A percentile compares a stretch with the other conserved stretches of the same genome.
These are phyloP conservation scores for Rhododendron ovatum DNA, from an alignment of 148 eudicot species.

Conservation along the genomic window DNA sequence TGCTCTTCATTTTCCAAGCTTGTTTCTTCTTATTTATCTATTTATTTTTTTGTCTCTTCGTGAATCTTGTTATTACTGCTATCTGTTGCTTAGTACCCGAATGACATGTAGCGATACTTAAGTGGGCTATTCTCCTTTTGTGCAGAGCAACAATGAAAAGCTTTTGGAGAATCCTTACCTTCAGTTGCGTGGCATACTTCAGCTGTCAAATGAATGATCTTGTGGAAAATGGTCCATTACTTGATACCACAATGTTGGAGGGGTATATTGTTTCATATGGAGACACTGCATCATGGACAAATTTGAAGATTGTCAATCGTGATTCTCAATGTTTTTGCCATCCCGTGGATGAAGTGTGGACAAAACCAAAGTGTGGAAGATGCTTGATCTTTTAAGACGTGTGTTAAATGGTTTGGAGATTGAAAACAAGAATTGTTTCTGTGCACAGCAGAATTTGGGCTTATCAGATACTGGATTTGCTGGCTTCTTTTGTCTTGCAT, in stretches of 20 bases:
- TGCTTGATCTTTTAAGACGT: background rate
- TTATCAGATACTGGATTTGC: background rate
- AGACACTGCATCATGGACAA: slow-evolving; percentile 1
- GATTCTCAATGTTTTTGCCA: background rate
- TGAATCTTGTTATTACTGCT: background rate
- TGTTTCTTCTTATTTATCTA: background rate
- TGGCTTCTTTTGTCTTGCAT: background rate
- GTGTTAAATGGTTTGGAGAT: background rate
- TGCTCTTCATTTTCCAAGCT: background rate
- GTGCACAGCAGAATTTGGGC: background rate
- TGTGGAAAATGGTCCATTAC: slow-evolving; percentile 32
- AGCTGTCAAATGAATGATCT: slow-evolving; percentile 74
- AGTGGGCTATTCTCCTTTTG: slow-evolving; percentile 6
- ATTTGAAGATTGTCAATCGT: background rate
- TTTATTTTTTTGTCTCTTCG: background rate
- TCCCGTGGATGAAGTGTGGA: slow-evolving; percentile 7
- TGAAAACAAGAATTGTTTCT: background rate
- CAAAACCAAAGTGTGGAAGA: background rate
- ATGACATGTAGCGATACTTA: background rate
- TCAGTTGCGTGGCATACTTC: slow-evolving; percentile 98
- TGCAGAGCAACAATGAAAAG: slow-evolving; percentile 96
- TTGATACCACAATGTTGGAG: background rate
- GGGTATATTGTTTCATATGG: background rate
- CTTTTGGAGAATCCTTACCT: slow-evolving; percentile 97
- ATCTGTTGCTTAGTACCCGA: background rate